Evolutionary conservation across 106 monocot species (phyloP), one percentile per base, ranked within the genome.

Genomic region (Ottelia alismoides): DNA sequence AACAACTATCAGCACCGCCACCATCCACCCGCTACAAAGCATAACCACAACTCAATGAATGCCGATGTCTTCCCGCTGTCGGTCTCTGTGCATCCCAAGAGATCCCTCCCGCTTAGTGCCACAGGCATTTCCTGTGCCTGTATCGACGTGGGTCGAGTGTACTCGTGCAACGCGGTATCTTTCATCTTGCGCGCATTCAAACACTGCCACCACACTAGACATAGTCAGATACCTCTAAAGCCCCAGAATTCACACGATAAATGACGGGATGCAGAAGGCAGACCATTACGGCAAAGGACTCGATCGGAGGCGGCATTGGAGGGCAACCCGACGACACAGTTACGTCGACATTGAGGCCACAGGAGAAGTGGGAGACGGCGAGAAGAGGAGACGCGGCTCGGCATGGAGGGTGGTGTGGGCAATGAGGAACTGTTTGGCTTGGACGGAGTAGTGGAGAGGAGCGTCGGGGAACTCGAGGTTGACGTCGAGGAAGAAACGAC

Each of bases 51-150:
- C 6, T 14, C 25, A 0, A 52, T 17, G 71, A 74, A 80, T 7
- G 80, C 74, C 60, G 80, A 74, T 68, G 80, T 75, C 59, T 80
- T 80, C 49, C 80, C 75, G 51, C 75, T 80, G 11, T 75, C 80
- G 23, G 75, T 80, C 64, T 80, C 80, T 53, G 75, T 64, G 46
- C 80, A 80, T 0, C 74, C 80, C 51, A 80, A 56, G 28, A 80
- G 51, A 64, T 80, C 80, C 62, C 57, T 71, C 19, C 74, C 71
- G 47, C 67, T 71, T 10, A 80, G 75, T 51, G 67, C 71, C 55
- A 75, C 56, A 44, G 80, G 80, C 75, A 75, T 64, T 20, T 74
- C 80, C 63, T 80, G 80, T 60, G 80, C 74, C 60, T 80, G 80
- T 30, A 80, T 75, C 43, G 80, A 31, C 0, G 80, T 80, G 58